Evolutionary conservation across 2,329 filamentous ascomycete species (phyloP).

Genomic region (Penicillium brasilianum): DNA sequence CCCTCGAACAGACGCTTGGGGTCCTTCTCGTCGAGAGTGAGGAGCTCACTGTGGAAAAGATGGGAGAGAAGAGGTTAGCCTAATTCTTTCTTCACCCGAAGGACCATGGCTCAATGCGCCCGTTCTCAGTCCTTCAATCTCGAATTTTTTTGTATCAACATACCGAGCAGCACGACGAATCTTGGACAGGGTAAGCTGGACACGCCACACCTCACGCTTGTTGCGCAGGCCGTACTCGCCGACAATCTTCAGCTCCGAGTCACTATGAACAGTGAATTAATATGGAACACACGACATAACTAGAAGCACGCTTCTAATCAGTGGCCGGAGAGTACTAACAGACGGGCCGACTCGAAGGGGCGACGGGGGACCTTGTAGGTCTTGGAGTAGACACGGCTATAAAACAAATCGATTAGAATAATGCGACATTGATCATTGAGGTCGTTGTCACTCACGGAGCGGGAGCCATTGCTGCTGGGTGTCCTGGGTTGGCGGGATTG

Average conservation of each 20-base stretch:
- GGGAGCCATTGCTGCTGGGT: slow-evolving; percentile 50
- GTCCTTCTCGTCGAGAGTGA: slow-evolving; percentile 99
- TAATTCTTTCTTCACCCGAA: not conserved
- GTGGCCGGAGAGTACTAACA: slow-evolving; percentile 96
- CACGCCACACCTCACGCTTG: slow-evolving; percentile 99
- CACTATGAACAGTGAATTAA: slow-evolving; percentile 78
- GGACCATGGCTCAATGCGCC: not conserved
- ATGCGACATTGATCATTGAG: slow-evolving; percentile 43
- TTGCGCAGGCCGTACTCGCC: slow-evolving; percentile 99
- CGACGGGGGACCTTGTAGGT: slow-evolving; percentile 98
- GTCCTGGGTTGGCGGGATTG: slow-evolving; percentile 45
- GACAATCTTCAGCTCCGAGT: slow-evolving; percentile 99
- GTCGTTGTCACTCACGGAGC: slow-evolving; percentile 45
- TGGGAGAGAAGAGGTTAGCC: slow-evolving; percentile 1
- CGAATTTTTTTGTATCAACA: slow-evolving; percentile 39
- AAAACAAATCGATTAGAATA: slow-evolving; percentile 34
- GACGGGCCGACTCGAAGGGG: slow-evolving; percentile 99
- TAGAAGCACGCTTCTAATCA: slow-evolving; percentile 97
- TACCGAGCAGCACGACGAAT: slow-evolving; percentile 99
- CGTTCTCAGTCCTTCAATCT: not conserved
- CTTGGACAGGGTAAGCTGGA: slow-evolving; percentile 99
- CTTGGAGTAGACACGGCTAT: slow-evolving; percentile 85
- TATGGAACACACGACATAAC: slow-evolving; percentile 83
- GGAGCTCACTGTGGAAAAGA: slow-evolving; percentile 76
- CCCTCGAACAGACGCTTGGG: slow-evolving; percentile 99